These are phyloP conservation scores for Cystofilobasidium ferigula DNA, from an alignment of 768 basidiomycete genomes.

Conservation along the genomic window DNA sequence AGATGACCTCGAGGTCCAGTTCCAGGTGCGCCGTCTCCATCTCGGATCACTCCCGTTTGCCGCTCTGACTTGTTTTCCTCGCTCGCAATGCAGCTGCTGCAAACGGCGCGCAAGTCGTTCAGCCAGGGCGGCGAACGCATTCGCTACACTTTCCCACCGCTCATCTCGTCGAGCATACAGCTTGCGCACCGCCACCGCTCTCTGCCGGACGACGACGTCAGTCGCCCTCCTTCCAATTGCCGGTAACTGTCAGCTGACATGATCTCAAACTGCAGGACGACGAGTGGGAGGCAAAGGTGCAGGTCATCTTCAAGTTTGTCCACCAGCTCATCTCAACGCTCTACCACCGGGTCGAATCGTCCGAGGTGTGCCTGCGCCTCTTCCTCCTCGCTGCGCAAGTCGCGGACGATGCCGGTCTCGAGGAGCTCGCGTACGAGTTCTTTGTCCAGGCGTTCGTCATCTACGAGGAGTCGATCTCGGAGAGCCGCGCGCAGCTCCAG, in stretches of 20 bases:
- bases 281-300: slow-evolving; percentile 75
- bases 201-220: slow-evolving; percentile 5
- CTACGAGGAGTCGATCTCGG: slow-evolving; percentile 94
- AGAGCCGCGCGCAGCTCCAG: slow-evolving; percentile 86
- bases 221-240: background rate
- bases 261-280: slow-evolving; percentile 66
- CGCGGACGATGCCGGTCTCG: slow-evolving; percentile 85
- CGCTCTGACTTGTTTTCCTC: background rate
- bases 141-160: slow-evolving; percentile 90
- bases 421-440: slow-evolving; percentile 92
- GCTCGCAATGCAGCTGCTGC: slow-evolving; percentile 56
- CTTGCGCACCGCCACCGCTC: slow-evolving; percentile 66
- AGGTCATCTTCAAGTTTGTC: slow-evolving; percentile 83
- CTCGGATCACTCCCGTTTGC: slow-evolving; percentile 1
- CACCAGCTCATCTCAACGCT: slow-evolving; percentile 88
- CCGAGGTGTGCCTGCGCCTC: slow-evolving; percentile 68
- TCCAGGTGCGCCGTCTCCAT: slow-evolving; percentile 78
- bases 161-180: slow-evolving; percentile 86
- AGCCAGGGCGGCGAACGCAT: slow-evolving; percentile 79
- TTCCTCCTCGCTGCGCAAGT: slow-evolving; percentile 94
- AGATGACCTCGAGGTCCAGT: slow-evolving; percentile 76
- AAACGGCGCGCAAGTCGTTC: slow-evolving; percentile 81
- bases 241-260: too few relatives aligned
- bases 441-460: slow-evolving; percentile 97
- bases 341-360: slow-evolving; percentile 79